Percentiles rank a stretch among this genome's conserved stretches.
These are phyloP conservation scores for Ilex asprella DNA, from an alignment of 257 asterid genomes.

Conservation along the genomic window DNA sequence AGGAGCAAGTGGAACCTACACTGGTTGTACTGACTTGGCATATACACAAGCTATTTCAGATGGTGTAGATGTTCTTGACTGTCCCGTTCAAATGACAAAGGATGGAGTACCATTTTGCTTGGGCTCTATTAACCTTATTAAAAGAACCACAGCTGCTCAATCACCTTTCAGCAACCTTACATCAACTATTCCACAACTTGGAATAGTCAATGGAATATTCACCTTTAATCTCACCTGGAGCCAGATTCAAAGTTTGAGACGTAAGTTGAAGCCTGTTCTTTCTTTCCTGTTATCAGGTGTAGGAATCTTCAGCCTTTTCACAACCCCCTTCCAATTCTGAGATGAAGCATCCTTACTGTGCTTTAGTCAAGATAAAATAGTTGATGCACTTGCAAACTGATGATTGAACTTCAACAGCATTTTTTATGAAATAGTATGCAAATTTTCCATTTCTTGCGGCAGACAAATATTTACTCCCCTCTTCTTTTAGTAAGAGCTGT, in stretches of 20 bases:
- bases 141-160: conserved; percentile 37
- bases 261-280: conserved; percentile 34
- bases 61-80: conserved; percentile 72
- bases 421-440: too few species aligned
- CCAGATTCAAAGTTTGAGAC: conserved; percentile 43
- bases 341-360: not conserved
- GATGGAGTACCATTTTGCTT: conserved; percentile 67
- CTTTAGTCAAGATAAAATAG: too few species aligned
- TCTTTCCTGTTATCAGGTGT: conserved; percentile 2
- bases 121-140: conserved; percentile 64
- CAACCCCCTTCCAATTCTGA: not conserved
- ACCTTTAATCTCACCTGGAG: conserved; percentile 62
- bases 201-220: conserved; percentile 36
- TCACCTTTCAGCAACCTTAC: conserved; percentile 26
- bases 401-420: too few species aligned
- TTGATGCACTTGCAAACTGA: too few species aligned
- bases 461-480: too few species aligned
- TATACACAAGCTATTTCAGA: conserved; percentile 58
- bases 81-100: conserved; percentile 68
- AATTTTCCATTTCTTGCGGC: too few species aligned
- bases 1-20: conserved; percentile 86
- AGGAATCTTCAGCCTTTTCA: not conserved
- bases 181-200: conserved; percentile 40
- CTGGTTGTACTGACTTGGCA: conserved; percentile 72
- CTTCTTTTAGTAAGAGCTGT: too few species aligned